Evolutionary conservation across 768 basidiomycete genomes (phyloP), one percentile per base, ranked within the genome.

Genomic region (Trametopsis cervina): DNA sequence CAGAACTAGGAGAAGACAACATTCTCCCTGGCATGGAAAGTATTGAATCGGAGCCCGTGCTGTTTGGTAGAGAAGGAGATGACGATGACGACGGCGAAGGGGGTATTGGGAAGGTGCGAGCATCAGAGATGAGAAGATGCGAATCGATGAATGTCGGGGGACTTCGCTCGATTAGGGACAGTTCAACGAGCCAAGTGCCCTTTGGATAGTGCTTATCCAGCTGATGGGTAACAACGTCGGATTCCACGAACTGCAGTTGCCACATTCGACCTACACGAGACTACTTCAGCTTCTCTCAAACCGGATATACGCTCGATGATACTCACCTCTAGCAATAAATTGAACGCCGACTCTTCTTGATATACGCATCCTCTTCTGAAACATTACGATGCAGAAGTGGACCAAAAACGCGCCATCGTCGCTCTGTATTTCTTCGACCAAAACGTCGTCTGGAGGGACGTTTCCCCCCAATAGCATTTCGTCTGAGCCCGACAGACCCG

Each of bases 291-390:
- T 5, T 12, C 9, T 29, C 10, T 9, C 13, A 33, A 7, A 20
- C 36, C 5, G 12, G 11, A 4, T 11, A 20, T 12, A 18, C 22
- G 27, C 23, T 33, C 22, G 25, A 20, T 17, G 11, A 10, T n/a
- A 50, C 66, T 13, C 47, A 73, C 76, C 74, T 61, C 69, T 64
- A 5, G 84, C 83, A 46, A 87, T 81, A 51, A 87, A 87, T 50
- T 88, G 84, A 15, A 84, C 57, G 4, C 53, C 56, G 33, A 85
- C 73, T 17, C 65, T 48, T 49, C 75, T 75, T 20, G 76, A 71
- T 12, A 85, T 73, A 21, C 77, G 68, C 83, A 89, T 82, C n/a
- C 85, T 71, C 55, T 78, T 80, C 60, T 83, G 81, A 62, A 85
- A 88, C 37, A 76, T 70, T 17, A 73, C 69, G 17, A 82, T 67